A percentile compares a stretch with the other conserved stretches of the same genome.
phyloP scores from a whole-genome alignment of 768 basidiomycete species.

The Termitomyces sp. region DNA sequence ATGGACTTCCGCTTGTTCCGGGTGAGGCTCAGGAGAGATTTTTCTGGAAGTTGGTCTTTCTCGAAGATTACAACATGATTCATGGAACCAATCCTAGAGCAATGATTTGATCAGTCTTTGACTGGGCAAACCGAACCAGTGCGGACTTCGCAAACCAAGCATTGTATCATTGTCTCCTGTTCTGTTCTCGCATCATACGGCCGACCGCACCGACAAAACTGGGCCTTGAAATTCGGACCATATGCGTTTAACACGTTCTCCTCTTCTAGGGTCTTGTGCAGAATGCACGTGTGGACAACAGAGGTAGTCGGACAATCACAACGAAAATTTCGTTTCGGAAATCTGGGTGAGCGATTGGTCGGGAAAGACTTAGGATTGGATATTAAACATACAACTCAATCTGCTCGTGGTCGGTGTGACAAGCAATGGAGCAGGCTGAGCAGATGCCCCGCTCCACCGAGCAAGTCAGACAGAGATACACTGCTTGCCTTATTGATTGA shows the following conservation, averaged over 20 bases:
- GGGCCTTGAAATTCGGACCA: constrained; percentile 66
- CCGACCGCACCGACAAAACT: constrained; percentile 74
- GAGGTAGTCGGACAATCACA: constrained; percentile 81
- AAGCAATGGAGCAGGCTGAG: constrained; percentile 81
- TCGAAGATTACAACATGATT: constrained; percentile 82
- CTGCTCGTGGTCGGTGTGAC: constrained; percentile 85
- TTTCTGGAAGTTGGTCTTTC: constrained; percentile 55
- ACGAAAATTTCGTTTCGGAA: constrained; percentile 79
- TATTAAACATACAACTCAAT: constrained; percentile 56
- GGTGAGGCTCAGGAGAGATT: constrained; percentile 29
- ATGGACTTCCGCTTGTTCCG: constrained; percentile 16
- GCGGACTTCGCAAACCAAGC: constrained; percentile 79
- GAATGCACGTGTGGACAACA: constrained; percentile 57
- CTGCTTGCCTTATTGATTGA: constrained; percentile 53
- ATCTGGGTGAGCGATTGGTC: constrained; percentile 31
- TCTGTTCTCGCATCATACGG: constrained; percentile 73
- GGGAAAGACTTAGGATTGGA: constrained; percentile 5
- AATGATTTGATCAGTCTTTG: constrained; percentile 10
- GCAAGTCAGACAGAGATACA: constrained; percentile 81
- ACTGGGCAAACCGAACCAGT: constrained; percentile 6
- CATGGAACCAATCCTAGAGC: constrained; percentile 87
- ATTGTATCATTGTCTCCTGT: constrained; percentile 86
- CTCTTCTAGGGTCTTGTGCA: constrained; percentile 53
- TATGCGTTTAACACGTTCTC: constrained; percentile 63
- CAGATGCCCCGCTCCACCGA: constrained; percentile 67